Evolutionary conservation across 371 early-diverging fungal genomes (phyloP).

Genomic region (Mucor circinelloides): DNA sequence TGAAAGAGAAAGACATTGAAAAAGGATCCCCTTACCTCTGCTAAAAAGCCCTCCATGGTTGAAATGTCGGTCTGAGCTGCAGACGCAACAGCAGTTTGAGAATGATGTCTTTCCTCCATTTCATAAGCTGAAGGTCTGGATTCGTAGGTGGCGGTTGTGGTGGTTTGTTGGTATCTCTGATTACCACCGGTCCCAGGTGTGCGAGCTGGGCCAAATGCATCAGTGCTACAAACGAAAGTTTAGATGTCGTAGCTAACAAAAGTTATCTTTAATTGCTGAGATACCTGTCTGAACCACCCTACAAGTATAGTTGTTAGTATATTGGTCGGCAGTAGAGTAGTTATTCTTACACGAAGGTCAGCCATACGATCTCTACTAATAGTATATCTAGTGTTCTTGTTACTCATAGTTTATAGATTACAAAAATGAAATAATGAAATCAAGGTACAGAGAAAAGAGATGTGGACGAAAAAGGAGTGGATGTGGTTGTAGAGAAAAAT

Average conservation of each 20-base stretch:
- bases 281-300: conserved; percentile 28
- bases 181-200: conserved; percentile 18
- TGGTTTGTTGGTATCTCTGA: conserved; percentile 7
- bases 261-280: neutral
- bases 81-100: conserved; percentile 14
- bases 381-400: conserved; percentile 19
- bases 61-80: conserved; percentile 22
- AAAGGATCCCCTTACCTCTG: conserved; percentile 16
- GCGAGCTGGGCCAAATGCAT: conserved; percentile 38
- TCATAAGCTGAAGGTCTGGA: conserved; percentile 16
- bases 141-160: neutral
- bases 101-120: conserved; percentile 13
- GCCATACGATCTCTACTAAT: conserved; percentile 26
- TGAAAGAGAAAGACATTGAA: neutral
- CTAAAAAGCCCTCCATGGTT: conserved; percentile 25
- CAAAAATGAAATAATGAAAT: neutral
- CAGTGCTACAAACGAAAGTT: conserved; percentile 19
- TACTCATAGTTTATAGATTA: neutral
- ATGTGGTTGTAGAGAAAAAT: neutral
- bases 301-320: neutral
- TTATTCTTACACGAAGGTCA: conserved; percentile 19
- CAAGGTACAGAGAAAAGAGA: conserved; percentile 7
- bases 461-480: neutral
- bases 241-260: neutral
- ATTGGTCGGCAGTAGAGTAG: neutral